Base-by-base conservation (phyloP, 1,139 yeast genomes). In the Geotrichum siamense region DNA sequence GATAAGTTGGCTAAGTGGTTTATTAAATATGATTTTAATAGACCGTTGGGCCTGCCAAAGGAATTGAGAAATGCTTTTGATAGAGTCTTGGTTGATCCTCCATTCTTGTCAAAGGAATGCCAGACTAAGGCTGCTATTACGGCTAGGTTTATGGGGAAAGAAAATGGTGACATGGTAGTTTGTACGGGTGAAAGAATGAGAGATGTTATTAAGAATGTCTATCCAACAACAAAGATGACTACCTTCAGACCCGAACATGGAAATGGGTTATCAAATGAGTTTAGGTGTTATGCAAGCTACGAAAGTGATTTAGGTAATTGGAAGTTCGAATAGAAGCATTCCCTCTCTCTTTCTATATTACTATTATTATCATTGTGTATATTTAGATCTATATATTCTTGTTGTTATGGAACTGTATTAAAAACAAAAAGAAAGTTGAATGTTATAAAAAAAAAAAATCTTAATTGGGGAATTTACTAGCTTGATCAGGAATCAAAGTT, bases 141-240 rank as follows among this genome's bases (percentile, higher is more conserved):
- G 2, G 93, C 91, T 0, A 69, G 77, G 34, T 72, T 76, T 39
- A 63, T 86, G 40, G 60, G 82, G 43, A 70, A 68, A 12, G 44
- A 41, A 22, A 29, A 51, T 6, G 47, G 34, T 8, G 53, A 61
- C 82, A 28, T 41, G 32, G 71, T 84, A 17, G 75, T 84, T 3
- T 82, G 93, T 50, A 86, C 96, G 1, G 96, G 96, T 23, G 95
- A 87, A 64, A 73, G 95, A 61, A 86, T 87, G 91, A 69, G 71
- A 23, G 72, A 72, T 3, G 63, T 82, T 15, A 75, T 86, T 32
- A 59, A 67, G 33, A 68, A 70, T 43, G 74, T 74, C 19, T 86
- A 86, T 55, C 84, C 87, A 5, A 83, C 72, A 43, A 70, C 82
- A 1, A 56, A 64, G 22, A 70, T 77, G 43, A 86, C 96, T 0